Conservation (phyloP, 2,329 filamentous ascomycete species). For the Colletotrichum karsti region DNA sequence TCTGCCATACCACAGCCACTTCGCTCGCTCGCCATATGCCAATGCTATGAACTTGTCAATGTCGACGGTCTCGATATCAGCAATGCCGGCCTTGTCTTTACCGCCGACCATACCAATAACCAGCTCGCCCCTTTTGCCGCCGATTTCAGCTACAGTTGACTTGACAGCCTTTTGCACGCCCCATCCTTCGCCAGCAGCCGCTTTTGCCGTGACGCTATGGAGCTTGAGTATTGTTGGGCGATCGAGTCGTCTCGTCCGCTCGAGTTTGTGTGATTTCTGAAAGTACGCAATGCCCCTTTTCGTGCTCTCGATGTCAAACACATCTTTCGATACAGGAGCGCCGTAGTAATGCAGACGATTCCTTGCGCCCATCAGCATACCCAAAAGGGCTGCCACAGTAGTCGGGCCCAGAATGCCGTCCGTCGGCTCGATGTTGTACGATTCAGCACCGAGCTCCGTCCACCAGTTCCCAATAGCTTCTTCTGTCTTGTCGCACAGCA, state of each 20-base stretch:
- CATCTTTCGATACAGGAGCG: slow-evolving; percentile 87
- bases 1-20: slow-evolving; percentile 97
- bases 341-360: slow-evolving; percentile 88
- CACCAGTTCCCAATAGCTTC: slow-evolving; percentile 93
- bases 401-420: slow-evolving; percentile 94
- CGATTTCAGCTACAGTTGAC: slow-evolving; percentile 91
- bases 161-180: slow-evolving; percentile 94
- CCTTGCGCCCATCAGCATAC: slow-evolving; percentile 87
- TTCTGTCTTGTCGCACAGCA: slow-evolving; percentile 94
- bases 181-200: slow-evolving; percentile 89
- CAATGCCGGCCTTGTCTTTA: slow-evolving; percentile 87
- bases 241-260: slow-evolving; percentile 81
- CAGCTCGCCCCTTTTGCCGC: slow-evolving; percentile 92
- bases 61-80: slow-evolving; percentile 91
- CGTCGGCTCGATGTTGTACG: slow-evolving; percentile 90
- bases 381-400: slow-evolving; percentile 87
- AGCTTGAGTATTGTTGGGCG: slow-evolving; percentile 83
- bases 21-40: slow-evolving; percentile 81
- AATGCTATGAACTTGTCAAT: slow-evolving; percentile 84
- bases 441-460: slow-evolving; percentile 90
- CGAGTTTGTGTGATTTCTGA: slow-evolving; percentile 87
- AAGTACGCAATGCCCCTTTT: slow-evolving; percentile 89
- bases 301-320: slow-evolving; percentile 84
- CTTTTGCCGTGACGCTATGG: slow-evolving; percentile 87
- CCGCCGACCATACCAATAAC: slow-evolving; percentile 93